Percentiles rank a stretch among this genome's conserved stretches.
These are phyloP conservation scores for Leccinellum albellum DNA, from an alignment of 768 basidiomycete species.

Conservation along the genomic window DNA sequence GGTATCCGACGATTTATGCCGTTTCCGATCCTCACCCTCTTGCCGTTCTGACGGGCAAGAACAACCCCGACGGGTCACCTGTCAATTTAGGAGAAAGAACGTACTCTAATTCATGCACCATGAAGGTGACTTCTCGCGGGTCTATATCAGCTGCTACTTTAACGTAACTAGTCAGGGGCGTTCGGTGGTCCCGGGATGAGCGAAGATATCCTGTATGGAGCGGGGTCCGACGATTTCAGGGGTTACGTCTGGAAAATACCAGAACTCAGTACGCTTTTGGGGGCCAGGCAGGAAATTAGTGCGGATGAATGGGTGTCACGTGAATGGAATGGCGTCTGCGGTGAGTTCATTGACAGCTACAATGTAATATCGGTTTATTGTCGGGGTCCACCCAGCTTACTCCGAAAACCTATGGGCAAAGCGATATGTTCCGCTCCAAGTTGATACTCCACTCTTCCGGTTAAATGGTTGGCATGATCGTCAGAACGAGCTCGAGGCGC, in stretches of 20 bases:
- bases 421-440: conserved; percentile 57
- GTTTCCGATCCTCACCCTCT: conserved; percentile 65
- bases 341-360: conserved; percentile 22
- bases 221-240: conserved; percentile 83
- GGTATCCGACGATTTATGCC: conserved; percentile 66
- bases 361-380: conserved; percentile 5
- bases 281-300: conserved; percentile 44
- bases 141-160: not conserved
- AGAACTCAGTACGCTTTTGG: conserved; percentile 38
- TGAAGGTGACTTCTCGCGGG: conserved; percentile 50
- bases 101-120: conserved; percentile 73
- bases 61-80: conserved; percentile 53
- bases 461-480: conserved; percentile 46
- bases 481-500: not conserved
- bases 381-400: conserved; percentile 39
- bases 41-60: conserved; percentile 60
- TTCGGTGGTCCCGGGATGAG: conserved; percentile 62
- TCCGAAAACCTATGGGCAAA: conserved; percentile 35
- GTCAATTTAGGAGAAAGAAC: conserved; percentile 44
- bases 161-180: conserved; percentile 56
- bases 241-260: conserved; percentile 80
- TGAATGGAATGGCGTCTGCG: conserved; percentile 29
- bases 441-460: conserved; percentile 59
- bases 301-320: conserved; percentile 42
- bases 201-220: conserved; percentile 57